phyloP scores from a whole-genome alignment of 441 rosid genomes.

The Gossypium gossypioides region DNA sequence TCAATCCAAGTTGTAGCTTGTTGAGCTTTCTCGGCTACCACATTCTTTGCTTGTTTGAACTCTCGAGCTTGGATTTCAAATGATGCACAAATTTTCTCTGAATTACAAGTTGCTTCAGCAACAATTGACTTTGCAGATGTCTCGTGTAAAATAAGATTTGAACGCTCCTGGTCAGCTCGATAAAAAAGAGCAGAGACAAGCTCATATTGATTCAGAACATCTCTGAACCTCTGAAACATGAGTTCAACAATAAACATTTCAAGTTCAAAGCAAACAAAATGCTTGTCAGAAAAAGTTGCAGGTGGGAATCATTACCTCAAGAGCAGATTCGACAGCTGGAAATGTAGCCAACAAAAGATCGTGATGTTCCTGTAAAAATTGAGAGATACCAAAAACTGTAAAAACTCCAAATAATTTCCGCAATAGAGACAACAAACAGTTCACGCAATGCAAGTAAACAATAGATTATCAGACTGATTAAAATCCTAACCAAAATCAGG shows the following conservation, averaged over 20 bases:
- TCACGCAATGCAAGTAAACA: background rate
- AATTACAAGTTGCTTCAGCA: constrained; percentile 72
- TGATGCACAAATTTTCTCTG: constrained; percentile 56
- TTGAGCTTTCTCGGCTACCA: constrained; percentile 76
- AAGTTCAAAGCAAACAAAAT: constrained; percentile 14
- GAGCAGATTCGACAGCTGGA: constrained; percentile 76
- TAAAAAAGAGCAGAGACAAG: constrained; percentile 55
- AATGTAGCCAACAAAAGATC: constrained; percentile 72
- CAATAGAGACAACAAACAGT: constrained; percentile 14
- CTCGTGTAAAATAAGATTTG: constrained; percentile 65
- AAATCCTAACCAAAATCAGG: constrained; percentile 10
- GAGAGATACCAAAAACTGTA: constrained; percentile 15
- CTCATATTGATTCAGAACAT: constrained; percentile 73
- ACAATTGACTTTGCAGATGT: constrained; percentile 78
- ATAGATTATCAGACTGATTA: constrained; percentile 10
- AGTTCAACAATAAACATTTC: constrained; percentile 18
- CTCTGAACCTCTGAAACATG: constrained; percentile 66
- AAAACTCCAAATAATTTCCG: constrained; percentile 13
- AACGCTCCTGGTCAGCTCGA: constrained; percentile 85
- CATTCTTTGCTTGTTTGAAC: constrained; percentile 71
- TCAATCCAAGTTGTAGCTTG: constrained; percentile 86
- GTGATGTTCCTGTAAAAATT: constrained; percentile 72
- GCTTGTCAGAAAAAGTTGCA: constrained; percentile 17
- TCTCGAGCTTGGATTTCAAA: constrained; percentile 82
- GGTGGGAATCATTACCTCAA: constrained; percentile 50